Conservation (phyloP, 2,329 filamentous ascomycete genomes). For the Aspergillus jensenii region DNA sequence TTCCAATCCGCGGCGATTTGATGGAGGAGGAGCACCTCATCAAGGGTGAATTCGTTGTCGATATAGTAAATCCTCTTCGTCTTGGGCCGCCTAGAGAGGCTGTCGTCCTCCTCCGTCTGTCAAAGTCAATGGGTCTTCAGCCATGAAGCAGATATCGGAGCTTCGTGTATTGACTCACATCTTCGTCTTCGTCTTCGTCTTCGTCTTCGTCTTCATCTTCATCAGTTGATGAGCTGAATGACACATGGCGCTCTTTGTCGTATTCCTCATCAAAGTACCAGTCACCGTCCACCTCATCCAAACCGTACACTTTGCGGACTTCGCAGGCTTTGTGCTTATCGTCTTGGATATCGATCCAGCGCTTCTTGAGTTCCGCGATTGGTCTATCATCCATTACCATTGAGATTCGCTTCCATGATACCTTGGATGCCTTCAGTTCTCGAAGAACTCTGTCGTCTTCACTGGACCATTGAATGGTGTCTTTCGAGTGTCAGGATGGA, state of each 20-base stretch:
- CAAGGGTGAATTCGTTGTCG: conserved; percentile 26
- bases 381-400: conserved; percentile 21
- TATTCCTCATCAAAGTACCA: not conserved
- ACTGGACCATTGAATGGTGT: conserved; percentile 16
- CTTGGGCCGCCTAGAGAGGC: not conserved
- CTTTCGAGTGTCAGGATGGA: not conserved
- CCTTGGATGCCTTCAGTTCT: conserved; percentile 19
- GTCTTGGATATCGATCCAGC: conserved; percentile 17
- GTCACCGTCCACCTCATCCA: not conserved
- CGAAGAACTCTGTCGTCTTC: conserved; percentile 22
- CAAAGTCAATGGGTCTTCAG: not conserved
- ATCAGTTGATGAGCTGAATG: conserved; percentile 16
- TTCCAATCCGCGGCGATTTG: conserved; percentile 46
- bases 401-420: conserved; percentile 25
- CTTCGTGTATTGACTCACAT: conserved; percentile 12
- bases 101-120: not conserved
- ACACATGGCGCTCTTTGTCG: conserved; percentile 13
- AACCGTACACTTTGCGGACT: not conserved
- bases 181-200: not conserved
- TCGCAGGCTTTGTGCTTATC: not conserved
- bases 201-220: conserved; percentile 10
- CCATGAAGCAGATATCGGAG: not conserved
- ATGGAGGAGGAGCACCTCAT: conserved; percentile 39
- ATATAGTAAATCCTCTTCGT: conserved; percentile 22
- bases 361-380: conserved; percentile 24